Conservation (phyloP, 352 stramenopile genomes). For the Globisporangium splendens region DNA sequence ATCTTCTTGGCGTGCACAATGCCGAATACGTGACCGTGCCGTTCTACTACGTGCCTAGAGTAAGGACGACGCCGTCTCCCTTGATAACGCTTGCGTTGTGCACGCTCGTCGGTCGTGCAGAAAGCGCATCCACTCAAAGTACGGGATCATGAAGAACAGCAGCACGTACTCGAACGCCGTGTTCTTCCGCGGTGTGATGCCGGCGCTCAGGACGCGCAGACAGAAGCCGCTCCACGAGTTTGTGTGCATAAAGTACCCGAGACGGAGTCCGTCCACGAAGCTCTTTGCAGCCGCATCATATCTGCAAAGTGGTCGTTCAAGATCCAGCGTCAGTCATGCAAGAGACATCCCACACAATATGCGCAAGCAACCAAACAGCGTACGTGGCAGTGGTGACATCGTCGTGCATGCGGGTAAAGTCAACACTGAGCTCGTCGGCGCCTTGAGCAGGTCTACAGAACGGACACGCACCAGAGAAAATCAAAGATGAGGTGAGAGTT, state of each 20-base stretch:
- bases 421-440: not conserved
- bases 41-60: too few species aligned
- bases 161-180: slow-evolving; percentile 4
- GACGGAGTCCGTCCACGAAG: slow-evolving; percentile 7
- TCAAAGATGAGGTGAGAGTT: too few species aligned
- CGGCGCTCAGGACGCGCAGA: slow-evolving; percentile 4
- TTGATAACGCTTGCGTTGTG: too few species aligned
- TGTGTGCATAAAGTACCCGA: slow-evolving; percentile 8
- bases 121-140: not conserved
- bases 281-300: slow-evolving; percentile 3
- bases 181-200: slow-evolving; percentile 12
- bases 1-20: too few species aligned
- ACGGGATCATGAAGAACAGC: slow-evolving; percentile 5
- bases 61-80: too few species aligned
- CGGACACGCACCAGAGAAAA: too few species aligned
- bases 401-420: slow-evolving; percentile 8
- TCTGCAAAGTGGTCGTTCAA: too few species aligned
- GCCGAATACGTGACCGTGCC: too few species aligned
- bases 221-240: slow-evolving; percentile 13
- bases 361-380: too few species aligned
- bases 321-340: too few species aligned
- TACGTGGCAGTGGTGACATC: not conserved
- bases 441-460: not conserved
- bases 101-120: too few species aligned
- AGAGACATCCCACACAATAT: too few species aligned